Evolutionary conservation across 1,284 basidiomycete genomes (phyloP).

Genomic region (Apiotrichum mycotoxinovorans): DNA sequence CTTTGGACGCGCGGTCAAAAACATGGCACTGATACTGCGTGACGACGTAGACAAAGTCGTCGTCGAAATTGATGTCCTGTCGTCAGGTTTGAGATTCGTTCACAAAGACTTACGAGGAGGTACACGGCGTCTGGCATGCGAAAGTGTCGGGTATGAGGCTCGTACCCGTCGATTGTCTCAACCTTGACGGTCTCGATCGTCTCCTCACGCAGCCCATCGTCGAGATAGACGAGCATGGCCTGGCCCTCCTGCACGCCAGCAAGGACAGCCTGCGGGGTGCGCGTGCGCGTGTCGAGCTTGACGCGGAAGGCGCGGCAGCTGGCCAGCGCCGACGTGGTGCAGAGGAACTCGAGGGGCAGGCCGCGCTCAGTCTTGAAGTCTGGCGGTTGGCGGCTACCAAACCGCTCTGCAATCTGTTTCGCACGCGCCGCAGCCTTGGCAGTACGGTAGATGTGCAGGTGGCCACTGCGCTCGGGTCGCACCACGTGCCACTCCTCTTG

Average conservation of each 20-base stretch:
- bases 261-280: conserved; percentile 12
- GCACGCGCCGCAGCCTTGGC: conserved; percentile 3
- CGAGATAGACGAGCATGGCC: background rate
- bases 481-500: background rate
- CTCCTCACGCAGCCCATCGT: background rate
- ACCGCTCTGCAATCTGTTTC: background rate
- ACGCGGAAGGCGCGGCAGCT: conserved; percentile 4
- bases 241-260: conserved; percentile 6
- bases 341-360: conserved; percentile 25
- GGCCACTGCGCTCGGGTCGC: background rate
- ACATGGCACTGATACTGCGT: conserved; percentile 17
- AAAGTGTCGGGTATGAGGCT: no score
- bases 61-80: conserved; percentile 43
- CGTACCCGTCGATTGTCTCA: background rate
- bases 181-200: background rate
- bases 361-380: conserved; percentile 4
- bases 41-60: conserved; percentile 37
- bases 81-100: conserved; percentile 1
- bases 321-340: conserved; percentile 22
- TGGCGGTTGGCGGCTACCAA: background rate
- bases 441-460: conserved; percentile 6
- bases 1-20: conserved; percentile 21
- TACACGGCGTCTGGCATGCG: background rate
- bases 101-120: background rate
- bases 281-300: conserved; percentile 1